phyloP scores from a whole-genome alignment of 768 basidiomycete species.

The Symmetrospora coprosmae region DNA sequence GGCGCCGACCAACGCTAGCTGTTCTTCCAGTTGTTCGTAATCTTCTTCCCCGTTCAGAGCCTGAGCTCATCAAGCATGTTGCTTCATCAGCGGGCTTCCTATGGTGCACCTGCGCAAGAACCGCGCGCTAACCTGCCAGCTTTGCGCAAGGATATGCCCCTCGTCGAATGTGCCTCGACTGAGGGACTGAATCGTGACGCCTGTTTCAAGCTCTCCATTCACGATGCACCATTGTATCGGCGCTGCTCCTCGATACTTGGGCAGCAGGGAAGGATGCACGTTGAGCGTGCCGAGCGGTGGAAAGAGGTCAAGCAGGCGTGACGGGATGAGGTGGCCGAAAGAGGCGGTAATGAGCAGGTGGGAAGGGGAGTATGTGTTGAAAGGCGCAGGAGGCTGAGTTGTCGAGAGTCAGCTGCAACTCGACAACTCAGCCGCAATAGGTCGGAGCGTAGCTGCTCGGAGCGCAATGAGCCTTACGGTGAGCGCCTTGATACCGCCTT shows the following conservation, averaged over 20 bases:
- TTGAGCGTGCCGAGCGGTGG: conserved; percentile 28
- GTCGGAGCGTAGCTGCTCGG: too few relatives aligned
- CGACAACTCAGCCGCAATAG: too few relatives aligned
- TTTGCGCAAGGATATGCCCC: conserved; percentile 16
- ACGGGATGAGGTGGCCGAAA: conserved; percentile 31
- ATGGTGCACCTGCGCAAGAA: too few relatives aligned
- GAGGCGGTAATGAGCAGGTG: conserved; percentile 32
- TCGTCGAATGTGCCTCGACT: conserved; percentile 16
- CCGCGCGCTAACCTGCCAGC: neutral
- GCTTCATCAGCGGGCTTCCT: neutral
- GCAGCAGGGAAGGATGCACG: conserved; percentile 32
- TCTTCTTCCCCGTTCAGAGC: neutral
- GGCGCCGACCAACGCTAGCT: neutral
- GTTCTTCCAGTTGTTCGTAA: neutral
- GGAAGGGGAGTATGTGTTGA: too few relatives aligned
- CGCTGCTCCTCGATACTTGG: conserved; percentile 29
- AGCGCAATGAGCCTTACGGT: neutral
- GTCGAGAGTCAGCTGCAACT: too few relatives aligned
- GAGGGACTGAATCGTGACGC: conserved; percentile 19
- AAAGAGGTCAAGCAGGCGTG: conserved; percentile 25
- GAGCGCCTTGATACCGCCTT: conserved; percentile 22
- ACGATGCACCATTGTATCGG: conserved; percentile 31
- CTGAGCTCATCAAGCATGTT: neutral
- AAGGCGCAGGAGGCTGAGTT: too few relatives aligned
- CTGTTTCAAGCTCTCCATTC: conserved; percentile 24